These are phyloP conservation scores for Neurospora sp. DNA, from an alignment of 495 filamentous ascomycete species.

Conservation along the genomic window DNA sequence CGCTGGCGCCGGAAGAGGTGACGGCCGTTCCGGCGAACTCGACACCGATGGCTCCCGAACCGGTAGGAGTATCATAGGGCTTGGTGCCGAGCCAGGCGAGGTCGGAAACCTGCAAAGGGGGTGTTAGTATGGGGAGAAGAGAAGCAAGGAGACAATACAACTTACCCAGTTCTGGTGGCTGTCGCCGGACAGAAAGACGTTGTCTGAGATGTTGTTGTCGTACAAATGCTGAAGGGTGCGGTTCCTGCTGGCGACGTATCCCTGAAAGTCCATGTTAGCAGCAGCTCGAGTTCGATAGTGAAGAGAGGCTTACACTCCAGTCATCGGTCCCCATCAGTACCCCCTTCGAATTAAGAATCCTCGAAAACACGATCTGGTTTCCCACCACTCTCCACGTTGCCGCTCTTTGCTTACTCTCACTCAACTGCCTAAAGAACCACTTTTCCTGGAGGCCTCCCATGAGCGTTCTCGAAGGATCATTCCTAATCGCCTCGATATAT, in stretches of 20 bases:
- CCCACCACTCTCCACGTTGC: constrained; percentile 54
- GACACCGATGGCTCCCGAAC: constrained; percentile 47
- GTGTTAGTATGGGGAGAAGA: background rate
- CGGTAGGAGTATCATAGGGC: constrained; percentile 42
- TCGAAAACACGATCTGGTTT: constrained; percentile 53
- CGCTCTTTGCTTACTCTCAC: constrained; percentile 38
- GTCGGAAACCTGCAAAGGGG: constrained; percentile 27
- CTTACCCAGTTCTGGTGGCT: constrained; percentile 49
- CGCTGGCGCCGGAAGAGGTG: constrained; percentile 40
- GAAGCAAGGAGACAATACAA: too few species aligned
- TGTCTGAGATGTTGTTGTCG: constrained; percentile 49
- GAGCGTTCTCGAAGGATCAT: constrained; percentile 47
- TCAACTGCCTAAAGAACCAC: constrained; percentile 52
- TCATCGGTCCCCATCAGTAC: constrained; percentile 28
- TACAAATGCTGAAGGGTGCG: constrained; percentile 48
- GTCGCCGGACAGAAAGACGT: constrained; percentile 52
- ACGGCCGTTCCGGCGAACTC: constrained; percentile 55
- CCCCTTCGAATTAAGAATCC: constrained; percentile 21
- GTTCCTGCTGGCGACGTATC: constrained; percentile 51
- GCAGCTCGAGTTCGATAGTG: background rate
- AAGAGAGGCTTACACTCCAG: constrained; percentile 2
- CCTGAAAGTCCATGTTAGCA: constrained; percentile 25
- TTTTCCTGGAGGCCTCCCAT: constrained; percentile 55
- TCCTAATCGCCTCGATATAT: constrained; percentile 43
- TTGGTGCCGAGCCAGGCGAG: constrained; percentile 47